Evolutionary conservation across 2,329 filamentous ascomycete genomes (phyloP).

Genomic region (Triangularia setosa): DNA sequence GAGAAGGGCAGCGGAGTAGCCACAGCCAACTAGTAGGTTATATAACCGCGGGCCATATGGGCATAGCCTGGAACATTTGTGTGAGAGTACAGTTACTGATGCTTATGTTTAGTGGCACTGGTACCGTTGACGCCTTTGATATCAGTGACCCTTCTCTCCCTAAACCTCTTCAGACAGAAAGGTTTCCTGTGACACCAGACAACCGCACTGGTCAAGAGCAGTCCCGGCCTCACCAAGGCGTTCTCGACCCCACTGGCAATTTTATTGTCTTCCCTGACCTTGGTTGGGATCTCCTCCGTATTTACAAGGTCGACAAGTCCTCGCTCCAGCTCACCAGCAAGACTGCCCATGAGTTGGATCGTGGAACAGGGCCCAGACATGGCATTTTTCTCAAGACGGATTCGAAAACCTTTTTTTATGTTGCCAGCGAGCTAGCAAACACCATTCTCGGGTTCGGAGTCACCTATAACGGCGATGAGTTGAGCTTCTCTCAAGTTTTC

Average conservation of each 20-base stretch:
- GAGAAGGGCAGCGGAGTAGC: slow-evolving; percentile 37
- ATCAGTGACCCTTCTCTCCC: slow-evolving; percentile 38
- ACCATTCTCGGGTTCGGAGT: slow-evolving; percentile 55
- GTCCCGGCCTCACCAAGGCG: slow-evolving; percentile 61
- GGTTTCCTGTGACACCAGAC: slow-evolving; percentile 38
- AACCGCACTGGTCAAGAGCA: slow-evolving; percentile 45
- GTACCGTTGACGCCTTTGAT: slow-evolving; percentile 44
- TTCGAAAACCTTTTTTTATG: slow-evolving; percentile 51
- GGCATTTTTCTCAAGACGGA: slow-evolving; percentile 50
- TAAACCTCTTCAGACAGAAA: slow-evolving; percentile 35
- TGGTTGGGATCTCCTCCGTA: slow-evolving; percentile 58
- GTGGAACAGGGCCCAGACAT: slow-evolving; percentile 63
- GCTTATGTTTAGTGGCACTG: slow-evolving; percentile 32
- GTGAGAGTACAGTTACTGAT: background rate
- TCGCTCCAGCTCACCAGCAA: slow-evolving; percentile 38
- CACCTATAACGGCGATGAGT: slow-evolving; percentile 42
- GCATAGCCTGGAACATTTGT: no score
- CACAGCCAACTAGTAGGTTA: slow-evolving; percentile 44
- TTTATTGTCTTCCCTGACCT: slow-evolving; percentile 65
- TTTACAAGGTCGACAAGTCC: slow-evolving; percentile 49
- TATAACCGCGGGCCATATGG: no score
- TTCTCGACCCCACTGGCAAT: slow-evolving; percentile 61
- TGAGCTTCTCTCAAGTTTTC: slow-evolving; percentile 47
- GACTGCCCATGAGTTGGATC: slow-evolving; percentile 37
- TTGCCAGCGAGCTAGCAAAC: slow-evolving; percentile 59